Evolutionary conservation across 768 basidiomycete species (phyloP).

Genomic region (Pulveroboletus sp.): DNA sequence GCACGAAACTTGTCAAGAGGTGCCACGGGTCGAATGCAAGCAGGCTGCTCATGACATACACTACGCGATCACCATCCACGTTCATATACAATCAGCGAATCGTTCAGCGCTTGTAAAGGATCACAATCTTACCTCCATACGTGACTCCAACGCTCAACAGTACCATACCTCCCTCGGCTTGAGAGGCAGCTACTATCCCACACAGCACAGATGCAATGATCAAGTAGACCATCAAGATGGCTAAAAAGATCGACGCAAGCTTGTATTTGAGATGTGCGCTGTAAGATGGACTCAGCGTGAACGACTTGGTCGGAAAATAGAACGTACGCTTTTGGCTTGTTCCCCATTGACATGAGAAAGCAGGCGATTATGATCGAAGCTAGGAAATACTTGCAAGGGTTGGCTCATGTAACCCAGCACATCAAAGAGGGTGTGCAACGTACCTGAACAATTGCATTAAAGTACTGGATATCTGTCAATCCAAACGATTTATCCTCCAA

Average conservation of each 20-base stretch:
- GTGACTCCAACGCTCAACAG: constrained; percentile 84
- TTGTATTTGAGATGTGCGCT: constrained; percentile 66
- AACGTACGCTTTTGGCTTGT: constrained; percentile 77
- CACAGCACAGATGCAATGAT: constrained; percentile 80
- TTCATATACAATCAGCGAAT: not conserved
- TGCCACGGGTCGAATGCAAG: constrained; percentile 96
- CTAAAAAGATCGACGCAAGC: constrained; percentile 68
- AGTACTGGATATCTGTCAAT: constrained; percentile 60
- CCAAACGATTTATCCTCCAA: constrained; percentile 73
- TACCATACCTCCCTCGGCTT: constrained; percentile 69
- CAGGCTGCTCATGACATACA: constrained; percentile 74
- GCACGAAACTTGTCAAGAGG: constrained; percentile 86
- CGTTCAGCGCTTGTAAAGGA: not conserved
- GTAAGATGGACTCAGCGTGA: constrained; percentile 3
- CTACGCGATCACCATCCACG: constrained; percentile 31
- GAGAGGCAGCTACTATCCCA: constrained; percentile 64
- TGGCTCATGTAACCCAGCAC: constrained; percentile 1
- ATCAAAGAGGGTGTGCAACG: not conserved
- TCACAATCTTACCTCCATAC: constrained; percentile 59
- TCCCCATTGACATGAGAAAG: constrained; percentile 95
- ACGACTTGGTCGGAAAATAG: not conserved
- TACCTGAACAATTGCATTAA: constrained; percentile 79
- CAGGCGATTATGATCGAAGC: constrained; percentile 82
- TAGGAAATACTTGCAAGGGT: constrained; percentile 63
- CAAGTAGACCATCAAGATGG: constrained; percentile 80